These are phyloP conservation scores for Petunia secreta DNA, from an alignment of 257 asterid genomes.

Conservation along the genomic window DNA sequence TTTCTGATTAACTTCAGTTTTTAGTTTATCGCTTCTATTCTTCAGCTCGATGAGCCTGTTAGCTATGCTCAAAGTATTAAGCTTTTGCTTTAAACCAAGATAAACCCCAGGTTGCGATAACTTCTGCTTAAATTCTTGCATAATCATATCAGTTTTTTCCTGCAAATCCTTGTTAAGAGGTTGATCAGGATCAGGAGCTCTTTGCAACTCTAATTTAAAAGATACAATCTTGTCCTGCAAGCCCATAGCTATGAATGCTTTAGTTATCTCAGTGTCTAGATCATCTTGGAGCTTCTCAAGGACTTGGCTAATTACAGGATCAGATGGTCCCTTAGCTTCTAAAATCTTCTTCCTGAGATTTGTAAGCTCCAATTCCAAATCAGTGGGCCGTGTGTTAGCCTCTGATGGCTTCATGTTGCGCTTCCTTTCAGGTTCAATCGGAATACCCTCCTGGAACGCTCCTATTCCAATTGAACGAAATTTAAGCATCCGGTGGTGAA, in stretches of 20 bases:
- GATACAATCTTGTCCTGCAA: conserved; percentile 54
- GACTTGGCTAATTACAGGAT: conserved; percentile 47
- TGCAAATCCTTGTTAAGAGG: conserved; percentile 34
- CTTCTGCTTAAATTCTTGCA: conserved; percentile 59
- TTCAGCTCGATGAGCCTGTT: conserved; percentile 41
- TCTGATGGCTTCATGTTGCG: conserved; percentile 57
- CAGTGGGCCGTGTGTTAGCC: conserved; percentile 45
- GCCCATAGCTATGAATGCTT: conserved; percentile 72
- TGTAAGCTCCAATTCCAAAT: conserved; percentile 60
- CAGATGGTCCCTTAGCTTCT: conserved; percentile 53
- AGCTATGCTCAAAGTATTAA: conserved; percentile 44
- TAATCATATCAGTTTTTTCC: conserved; percentile 48
- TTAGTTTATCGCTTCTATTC: conserved; percentile 49
- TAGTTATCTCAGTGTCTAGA: conserved; percentile 57
- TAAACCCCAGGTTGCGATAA: conserved; percentile 55
- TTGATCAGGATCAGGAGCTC: conserved; percentile 41
- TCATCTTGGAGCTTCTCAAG: conserved; percentile 56
- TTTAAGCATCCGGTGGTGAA: conserved; percentile 71
- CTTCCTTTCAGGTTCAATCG: conserved; percentile 63
- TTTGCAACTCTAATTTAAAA: conserved; percentile 53
- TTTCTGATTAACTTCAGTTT: conserved; percentile 48
- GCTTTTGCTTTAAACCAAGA: conserved; percentile 55
- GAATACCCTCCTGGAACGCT: conserved; percentile 66
- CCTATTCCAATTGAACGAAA: conserved; percentile 78
- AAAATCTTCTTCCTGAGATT: conserved; percentile 56